Conservation (phyloP, 768 basidiomycete genomes). For the Russula olivacea region DNA sequence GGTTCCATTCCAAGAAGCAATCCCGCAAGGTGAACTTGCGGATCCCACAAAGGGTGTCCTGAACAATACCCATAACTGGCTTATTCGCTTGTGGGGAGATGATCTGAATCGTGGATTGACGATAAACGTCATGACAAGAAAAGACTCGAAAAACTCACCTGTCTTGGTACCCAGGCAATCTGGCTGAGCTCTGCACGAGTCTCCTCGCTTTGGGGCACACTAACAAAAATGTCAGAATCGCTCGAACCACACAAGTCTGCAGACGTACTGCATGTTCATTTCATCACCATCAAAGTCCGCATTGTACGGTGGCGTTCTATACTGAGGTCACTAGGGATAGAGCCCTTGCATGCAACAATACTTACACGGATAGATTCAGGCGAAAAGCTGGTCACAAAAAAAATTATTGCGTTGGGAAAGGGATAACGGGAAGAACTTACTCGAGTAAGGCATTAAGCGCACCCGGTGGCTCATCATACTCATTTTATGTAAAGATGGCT, state of each 20-base stretch:
- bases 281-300: slow-evolving; percentile 99
- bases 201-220: slow-evolving; percentile 97
- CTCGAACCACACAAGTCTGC: not conserved
- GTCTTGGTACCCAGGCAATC: slow-evolving; percentile 97
- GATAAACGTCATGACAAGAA: not conserved
- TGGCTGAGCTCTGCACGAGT: slow-evolving; percentile 97
- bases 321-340: slow-evolving; percentile 29
- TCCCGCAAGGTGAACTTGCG: slow-evolving; percentile 97
- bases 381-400: slow-evolving; percentile 71
- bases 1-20: slow-evolving; percentile 90
- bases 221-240: slow-evolving; percentile 31
- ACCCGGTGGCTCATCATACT: slow-evolving; percentile 99
- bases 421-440: slow-evolving; percentile 43
- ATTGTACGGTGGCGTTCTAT: slow-evolving; percentile 92
- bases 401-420: not conserved
- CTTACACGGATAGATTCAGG: slow-evolving; percentile 94
- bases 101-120: slow-evolving; percentile 50
- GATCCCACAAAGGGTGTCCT: slow-evolving; percentile 96
- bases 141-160: slow-evolving; percentile 44
- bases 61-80: slow-evolving; percentile 99
- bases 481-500: slow-evolving; percentile 99
- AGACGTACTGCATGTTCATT: slow-evolving; percentile 99
- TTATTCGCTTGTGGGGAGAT: slow-evolving; percentile 99
- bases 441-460: slow-evolving; percentile 96
- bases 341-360: slow-evolving; percentile 28